Percentiles rank a stretch among this genome's conserved stretches.
These are phyloP conservation scores for Diaporthe sp. DNA, from an alignment of 2,329 filamentous ascomycete genomes.

Conservation along the genomic window DNA sequence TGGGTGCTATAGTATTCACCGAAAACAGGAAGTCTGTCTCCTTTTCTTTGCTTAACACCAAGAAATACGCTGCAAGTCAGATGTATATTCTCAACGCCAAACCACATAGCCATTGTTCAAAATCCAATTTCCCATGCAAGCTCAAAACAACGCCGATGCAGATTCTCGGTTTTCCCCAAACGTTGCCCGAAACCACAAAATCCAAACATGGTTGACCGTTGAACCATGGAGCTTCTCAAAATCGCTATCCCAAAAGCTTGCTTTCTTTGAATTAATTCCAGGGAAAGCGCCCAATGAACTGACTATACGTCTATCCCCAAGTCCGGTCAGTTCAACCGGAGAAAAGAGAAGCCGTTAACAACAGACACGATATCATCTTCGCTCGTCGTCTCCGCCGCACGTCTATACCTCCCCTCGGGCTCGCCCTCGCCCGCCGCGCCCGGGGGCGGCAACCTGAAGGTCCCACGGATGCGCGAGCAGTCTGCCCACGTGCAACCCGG, in stretches of 20 bases:
- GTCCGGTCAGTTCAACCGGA: not conserved
- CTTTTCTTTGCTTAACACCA: not conserved
- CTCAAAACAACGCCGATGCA: not conserved
- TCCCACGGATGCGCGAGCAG: constrained; percentile 13
- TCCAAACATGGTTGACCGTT: not conserved
- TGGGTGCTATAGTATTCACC: not conserved
- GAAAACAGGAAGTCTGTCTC: not conserved
- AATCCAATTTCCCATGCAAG: not conserved
- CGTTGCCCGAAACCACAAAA: not conserved
- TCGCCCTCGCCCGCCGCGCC: not conserved
- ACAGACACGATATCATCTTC: not conserved
- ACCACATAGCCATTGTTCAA: not conserved
- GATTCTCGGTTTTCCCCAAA: no score
- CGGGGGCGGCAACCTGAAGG: not conserved
- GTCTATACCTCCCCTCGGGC: not conserved
- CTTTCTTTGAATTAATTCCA: not conserved
- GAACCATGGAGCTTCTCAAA: not conserved
- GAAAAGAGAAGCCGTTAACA: not conserved
- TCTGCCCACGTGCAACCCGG: not conserved
- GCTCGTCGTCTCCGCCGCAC: not conserved
- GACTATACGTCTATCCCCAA: no score
- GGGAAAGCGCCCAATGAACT: no score
- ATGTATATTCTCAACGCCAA: not conserved
- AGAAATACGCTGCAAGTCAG: not conserved
- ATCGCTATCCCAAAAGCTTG: not conserved